Evolutionary conservation across 208 protist genomes (phyloP), one percentile per base, ranked within the genome.

Genomic region (Trypanosoma grayi): DNA sequence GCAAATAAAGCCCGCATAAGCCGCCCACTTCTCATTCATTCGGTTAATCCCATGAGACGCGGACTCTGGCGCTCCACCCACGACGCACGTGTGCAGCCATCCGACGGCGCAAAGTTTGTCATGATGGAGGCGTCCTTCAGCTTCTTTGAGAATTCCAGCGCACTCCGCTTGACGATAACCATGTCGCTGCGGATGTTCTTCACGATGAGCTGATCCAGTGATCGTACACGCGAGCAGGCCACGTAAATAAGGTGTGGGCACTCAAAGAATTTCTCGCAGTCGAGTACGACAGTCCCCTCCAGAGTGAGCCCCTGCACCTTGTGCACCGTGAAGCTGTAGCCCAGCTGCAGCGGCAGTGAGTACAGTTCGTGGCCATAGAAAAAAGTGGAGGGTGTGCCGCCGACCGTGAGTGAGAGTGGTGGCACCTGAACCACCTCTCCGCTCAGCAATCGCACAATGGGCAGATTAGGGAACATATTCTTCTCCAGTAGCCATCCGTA

Each of bases 261-360:
- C 39, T 87, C 75, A 62, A 94, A 96, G 60, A 94, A 93, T 57
- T 81, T 66, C 53, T 81, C 54, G 70, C 83, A 94, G 70, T 96
- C 91, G 1, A 96, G 74, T 20, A 94, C 82, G 24, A 96, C 87
- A 25, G 73, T 81, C 27, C 86, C 87, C 4, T 89, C 61, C 13
- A 97, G 61, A 13, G 87, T 95, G 25, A 97, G 68, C 6, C 91
- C 91, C 63, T 97, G 91, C 41, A 94, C 91, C 73, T 97, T 97
- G 76, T 97, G 91, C 37, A 97, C 88, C 4, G 91, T 97, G 65
- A 97, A 97, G 57, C 65, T 85, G 61, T 94, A 97, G 25, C 84
- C 91, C 36, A 97, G 75, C 70, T 93, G 84, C 31, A 97, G 58
- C 24, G 91, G 91, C 24, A 96, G 52, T 11, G 74, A 57, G 62